Evolutionary conservation across 495 filamentous ascomycete genomes (phyloP), one percentile per base, ranked within the genome.

Genomic region (Pyrenopolyporus hunteri): DNA sequence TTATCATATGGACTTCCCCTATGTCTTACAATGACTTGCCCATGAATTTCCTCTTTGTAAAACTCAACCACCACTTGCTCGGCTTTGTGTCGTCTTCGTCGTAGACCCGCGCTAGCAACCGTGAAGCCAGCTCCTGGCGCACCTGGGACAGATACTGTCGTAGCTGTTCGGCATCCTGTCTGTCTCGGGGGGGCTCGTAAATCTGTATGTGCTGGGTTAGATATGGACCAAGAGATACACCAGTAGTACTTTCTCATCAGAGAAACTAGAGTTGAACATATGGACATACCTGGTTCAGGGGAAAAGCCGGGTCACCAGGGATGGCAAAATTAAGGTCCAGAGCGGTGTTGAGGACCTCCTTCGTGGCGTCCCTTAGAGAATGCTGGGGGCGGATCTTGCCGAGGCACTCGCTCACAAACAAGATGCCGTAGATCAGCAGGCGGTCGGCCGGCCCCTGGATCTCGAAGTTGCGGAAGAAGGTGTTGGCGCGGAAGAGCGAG

Each of bases 51-150:
- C 94, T 86, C 85, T 98, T 98, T 42, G 89, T 89, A 74, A 97
- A 98, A 80, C 93, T 97, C 64, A 98, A 79, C 94, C 94, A 98
- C 89, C 93, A 98, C 85, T 98, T 98, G 67, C 91, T 95, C 67
- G 94, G 93, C 74, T 79, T 83, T 7, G 83, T 85, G 49, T 82
- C 81, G 55, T 87, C 91, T 69, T 92, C 94, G 47, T 87, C 86
- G 76, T 96, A 98, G 71, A 98, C 84, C 68, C 91, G 85, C 11
- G 85, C 86, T 66, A 96, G 77, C 74, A 98, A 77, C 70, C 94
- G 82, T 56, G 81, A 70, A 13, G 92, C 93, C 53, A 97, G 76
- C 78, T 97, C 94, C 74, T 98, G 93, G 69, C 95, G 83, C 57
- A 96, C 89, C 74, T 98, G 94, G 17, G 86, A 85, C 55, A 98